Evolutionary conservation across 495 filamentous ascomycete genomes (phyloP).

Genomic region (Amphirosellinia nigrospora): DNA sequence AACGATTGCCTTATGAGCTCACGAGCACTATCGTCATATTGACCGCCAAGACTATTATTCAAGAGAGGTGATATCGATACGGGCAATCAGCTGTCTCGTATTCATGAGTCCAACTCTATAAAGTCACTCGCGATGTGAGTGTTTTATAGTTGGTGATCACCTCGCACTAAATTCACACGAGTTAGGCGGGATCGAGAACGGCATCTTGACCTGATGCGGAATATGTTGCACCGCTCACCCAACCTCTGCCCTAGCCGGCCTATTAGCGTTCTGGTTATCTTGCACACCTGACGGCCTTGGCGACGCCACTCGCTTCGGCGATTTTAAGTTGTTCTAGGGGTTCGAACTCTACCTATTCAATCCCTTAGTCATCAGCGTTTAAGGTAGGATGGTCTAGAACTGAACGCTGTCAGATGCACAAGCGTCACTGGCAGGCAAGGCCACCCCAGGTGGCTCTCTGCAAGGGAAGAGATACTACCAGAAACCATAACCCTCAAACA

Average conservation of each 20-base stretch:
- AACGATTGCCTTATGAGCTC: background rate
- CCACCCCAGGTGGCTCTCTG: background rate
- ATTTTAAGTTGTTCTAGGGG: background rate
- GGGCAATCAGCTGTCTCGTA: background rate
- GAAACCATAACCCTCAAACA: too few species aligned
- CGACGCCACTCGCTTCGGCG: background rate
- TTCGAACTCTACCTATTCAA: background rate
- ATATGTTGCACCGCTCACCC: background rate
- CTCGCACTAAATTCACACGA: background rate
- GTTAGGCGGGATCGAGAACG: background rate
- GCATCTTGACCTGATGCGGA: conserved; percentile 12
- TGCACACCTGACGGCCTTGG: conserved; percentile 6
- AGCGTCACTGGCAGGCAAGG: background rate
- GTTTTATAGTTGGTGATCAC: background rate
- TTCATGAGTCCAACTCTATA: background rate
- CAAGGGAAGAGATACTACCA: background rate
- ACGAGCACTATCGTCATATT: background rate
- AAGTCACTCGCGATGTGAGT: background rate
- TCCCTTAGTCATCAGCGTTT: background rate
- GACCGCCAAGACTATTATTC: background rate
- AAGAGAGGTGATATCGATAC: background rate
- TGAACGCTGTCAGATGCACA: background rate
- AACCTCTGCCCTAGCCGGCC: conserved; percentile 5
- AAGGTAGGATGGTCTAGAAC: background rate
- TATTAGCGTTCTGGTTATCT: conserved; percentile 5